Evolutionary conservation across 345 rosid species (phyloP).

Genomic region (Salix koriyanagi): DNA sequence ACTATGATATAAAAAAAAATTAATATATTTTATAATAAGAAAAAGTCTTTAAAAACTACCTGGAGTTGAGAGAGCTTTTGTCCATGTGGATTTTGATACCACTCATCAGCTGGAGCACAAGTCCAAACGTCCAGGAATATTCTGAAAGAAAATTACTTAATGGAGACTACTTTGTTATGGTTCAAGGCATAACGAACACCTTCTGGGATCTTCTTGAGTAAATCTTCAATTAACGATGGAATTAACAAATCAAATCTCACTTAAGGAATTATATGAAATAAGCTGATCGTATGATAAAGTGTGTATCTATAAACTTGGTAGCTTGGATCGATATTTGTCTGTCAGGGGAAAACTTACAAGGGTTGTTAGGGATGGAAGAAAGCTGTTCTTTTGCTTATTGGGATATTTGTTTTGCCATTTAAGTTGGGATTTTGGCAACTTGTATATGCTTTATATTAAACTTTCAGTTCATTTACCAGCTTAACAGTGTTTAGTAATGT

Average conservation of each 20-base stretch:
- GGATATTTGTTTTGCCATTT: background rate
- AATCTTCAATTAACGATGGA: background rate
- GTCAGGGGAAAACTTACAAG: background rate
- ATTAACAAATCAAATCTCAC: background rate
- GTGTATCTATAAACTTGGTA: background rate
- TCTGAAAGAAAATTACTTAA: background rate
- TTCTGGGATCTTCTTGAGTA: background rate
- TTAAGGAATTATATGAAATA: background rate
- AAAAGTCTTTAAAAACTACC: too few relatives aligned
- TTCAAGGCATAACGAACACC: background rate
- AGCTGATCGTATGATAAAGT: background rate
- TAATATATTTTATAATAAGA: too few relatives aligned
- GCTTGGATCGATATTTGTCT: background rate
- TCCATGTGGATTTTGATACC: constrained; percentile 41
- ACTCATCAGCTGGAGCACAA: constrained; percentile 37
- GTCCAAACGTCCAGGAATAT: constrained; percentile 12
- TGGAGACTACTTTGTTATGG: background rate
- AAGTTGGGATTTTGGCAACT: background rate
- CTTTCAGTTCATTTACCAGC: background rate
- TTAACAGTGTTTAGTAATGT: background rate
- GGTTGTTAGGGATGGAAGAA: background rate
- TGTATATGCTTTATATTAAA: background rate
- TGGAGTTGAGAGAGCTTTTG: constrained; percentile 43
- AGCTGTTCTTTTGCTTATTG: background rate
- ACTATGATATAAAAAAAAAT: too few relatives aligned